Conservation (phyloP, 1,284 basidiomycete genomes). For the Spongispora temasekensis region DNA sequence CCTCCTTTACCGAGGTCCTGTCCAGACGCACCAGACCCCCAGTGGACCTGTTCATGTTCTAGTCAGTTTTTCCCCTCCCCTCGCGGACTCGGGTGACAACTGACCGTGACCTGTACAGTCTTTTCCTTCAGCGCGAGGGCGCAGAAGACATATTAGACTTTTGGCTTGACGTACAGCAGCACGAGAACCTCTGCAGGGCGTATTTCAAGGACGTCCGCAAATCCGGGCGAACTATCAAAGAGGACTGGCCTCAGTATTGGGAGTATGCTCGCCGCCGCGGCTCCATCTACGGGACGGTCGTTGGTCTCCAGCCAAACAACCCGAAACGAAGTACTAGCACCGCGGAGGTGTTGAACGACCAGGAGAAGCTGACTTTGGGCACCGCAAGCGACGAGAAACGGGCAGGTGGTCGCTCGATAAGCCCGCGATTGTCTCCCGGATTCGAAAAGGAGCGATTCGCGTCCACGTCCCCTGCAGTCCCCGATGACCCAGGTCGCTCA, state of each 20-base stretch:
- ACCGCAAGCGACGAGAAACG: conserved; percentile 50
- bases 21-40: conserved; percentile 88
- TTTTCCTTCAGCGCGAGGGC: conserved; percentile 91
- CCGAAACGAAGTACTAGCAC: conserved; percentile 80
- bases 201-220: conserved; percentile 98
- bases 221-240: conserved; percentile 86
- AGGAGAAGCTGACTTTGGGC: conserved; percentile 62
- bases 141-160: conserved; percentile 97
- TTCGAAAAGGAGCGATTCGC: conserved; percentile 51
- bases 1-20: conserved; percentile 83
- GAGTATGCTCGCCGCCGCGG: conserved; percentile 85
- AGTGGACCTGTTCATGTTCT: conserved; percentile 98
- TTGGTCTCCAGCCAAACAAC: conserved; percentile 65
- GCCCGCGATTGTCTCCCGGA: conserved; percentile 44
- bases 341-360: conserved; percentile 62
- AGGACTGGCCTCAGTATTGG: conserved; percentile 98
- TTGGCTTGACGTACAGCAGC: conserved; percentile 98
- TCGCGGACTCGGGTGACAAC: not conserved
- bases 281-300: conserved; percentile 88
- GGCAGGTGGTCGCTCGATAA: conserved; percentile 50
- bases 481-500: conserved; percentile 57
- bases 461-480: conserved; percentile 45
- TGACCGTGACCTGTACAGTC: conserved; percentile 41
- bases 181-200: conserved; percentile 96
- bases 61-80: conserved; percentile 49